Base-by-base conservation (phyloP, 495 filamentous ascomycete species). In the Penicillium coprophilum region DNA sequence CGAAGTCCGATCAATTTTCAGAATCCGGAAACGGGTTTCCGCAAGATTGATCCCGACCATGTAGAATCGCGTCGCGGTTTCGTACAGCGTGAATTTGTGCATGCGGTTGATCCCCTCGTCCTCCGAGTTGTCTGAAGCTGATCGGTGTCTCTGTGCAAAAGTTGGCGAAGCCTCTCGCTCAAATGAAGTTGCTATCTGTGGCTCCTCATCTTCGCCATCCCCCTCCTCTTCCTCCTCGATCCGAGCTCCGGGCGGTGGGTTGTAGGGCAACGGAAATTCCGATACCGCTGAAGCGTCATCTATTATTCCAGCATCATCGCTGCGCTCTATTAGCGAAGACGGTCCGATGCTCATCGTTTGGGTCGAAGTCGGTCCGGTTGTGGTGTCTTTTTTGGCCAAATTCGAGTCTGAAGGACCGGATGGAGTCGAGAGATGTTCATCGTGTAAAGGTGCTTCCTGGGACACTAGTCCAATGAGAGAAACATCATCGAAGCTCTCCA, bases 11-110 rank as follows among this genome's bases (percentile, higher is more conserved):
- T 97, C 93, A 59, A 97, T 94, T 69, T 97, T 96, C 67, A 98
- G 71, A 48, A 98, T 92, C 56, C 92, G 83, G 64, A 92, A 97
- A 15, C 88, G 85, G 32, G 82, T 86, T 71, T 98, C 95, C 64
- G 87, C 82, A 48, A 96, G 79, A 66, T 98, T 92, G 53, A 86
- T 89, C 11, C 95, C 94, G 30, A 97, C 90, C 61, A 98, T 86
- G 70, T 97, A 97, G 69, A 90, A 97, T 61, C 92, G 82, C 36
- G 86, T 91, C 2, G 89, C 86, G 2, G 94, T 98, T 76, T 97
- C 92, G 70, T 97, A 97, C 32, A 98, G 76, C 2, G 89, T 92
- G 71, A 95, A 97, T 63, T 91, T 92, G 78, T 96, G 91, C 89
- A 98, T 96, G 60, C 90, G 87, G 70, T 86, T 85, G 31, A 90